Base-by-base conservation (phyloP, 108 stramenopile genomes). In the Nitzschia sp. region DNA sequence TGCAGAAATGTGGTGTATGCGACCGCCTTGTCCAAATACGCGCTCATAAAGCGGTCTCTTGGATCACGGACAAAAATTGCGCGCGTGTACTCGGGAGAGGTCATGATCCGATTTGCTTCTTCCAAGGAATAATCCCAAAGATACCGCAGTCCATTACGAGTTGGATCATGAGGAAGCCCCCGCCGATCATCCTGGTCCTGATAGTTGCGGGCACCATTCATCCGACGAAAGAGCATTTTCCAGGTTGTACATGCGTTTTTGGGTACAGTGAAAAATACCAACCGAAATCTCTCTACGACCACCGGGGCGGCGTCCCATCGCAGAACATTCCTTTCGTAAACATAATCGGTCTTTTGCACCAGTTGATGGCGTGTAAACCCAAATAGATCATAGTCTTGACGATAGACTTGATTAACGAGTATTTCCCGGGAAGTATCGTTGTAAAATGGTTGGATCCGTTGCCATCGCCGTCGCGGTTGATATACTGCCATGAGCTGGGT, bases 51-150 rank as follows among this genome's bases (percentile, higher is more conserved):
- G 27, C 87, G 69, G 19, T 85, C 76, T 44, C 70, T 75, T 0
- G 87, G 87, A 81, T 89, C 82, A 32, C 87, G 44, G 0, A 89
- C 78, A 58, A 85, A 89, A 2, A 85, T 69, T 5, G 85, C 85
- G 59, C 63, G 53, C 15, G 81, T 82, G 79, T 79, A 86, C 21
- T 76, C 66, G 0, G 66, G 65, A 48, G 53, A 65, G 0, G 64
- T 63, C 59, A 86, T 53, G 36, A 86, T 70, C 2, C 67, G 45
- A 1, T 71, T 35, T 11, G 72, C 78, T 11, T 68, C 35, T 11
- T 66, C 36, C 16, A 71, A 9, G n/a, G 63, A 16, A 41, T 73
- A 84, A 9, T 76, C 32, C 41, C 58, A 44, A 15, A 85, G 60
- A 57, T 79, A 81, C 17, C 32, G 52, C 38, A 88, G 63, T 0